phyloP scores from a whole-genome alignment of 1,284 basidiomycete species.

The Erythrobasidium hasegawianum region DNA sequence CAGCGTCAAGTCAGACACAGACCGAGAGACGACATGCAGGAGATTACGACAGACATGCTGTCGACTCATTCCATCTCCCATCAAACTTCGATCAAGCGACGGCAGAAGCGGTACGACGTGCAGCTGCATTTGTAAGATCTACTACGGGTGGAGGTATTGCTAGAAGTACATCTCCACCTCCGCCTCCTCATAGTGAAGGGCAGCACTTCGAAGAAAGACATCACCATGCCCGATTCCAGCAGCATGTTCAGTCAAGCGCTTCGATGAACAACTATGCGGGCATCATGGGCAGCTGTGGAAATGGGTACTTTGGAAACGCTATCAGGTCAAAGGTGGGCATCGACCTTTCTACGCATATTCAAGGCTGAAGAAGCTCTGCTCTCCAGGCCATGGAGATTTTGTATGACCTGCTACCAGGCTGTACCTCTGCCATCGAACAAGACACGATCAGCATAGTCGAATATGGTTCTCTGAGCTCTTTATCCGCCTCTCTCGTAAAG shows the following conservation, averaged over 20 bases:
- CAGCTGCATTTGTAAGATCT: constrained; percentile 11
- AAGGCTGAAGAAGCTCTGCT: background rate
- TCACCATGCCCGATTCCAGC: background rate
- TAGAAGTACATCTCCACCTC: background rate
- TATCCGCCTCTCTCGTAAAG: constrained; percentile 47
- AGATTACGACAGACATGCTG: background rate
- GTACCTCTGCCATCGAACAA: background rate
- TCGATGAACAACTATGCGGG: background rate
- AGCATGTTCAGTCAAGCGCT: background rate
- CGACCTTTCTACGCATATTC: no score
- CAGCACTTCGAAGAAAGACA: background rate
- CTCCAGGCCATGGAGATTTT: constrained; percentile 7
- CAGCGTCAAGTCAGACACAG: background rate
- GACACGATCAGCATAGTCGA: constrained; percentile 47
- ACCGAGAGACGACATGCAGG: background rate
- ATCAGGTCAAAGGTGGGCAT: constrained; percentile 25
- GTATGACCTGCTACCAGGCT: constrained; percentile 6
- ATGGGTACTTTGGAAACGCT: constrained; percentile 28
- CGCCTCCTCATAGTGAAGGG: background rate
- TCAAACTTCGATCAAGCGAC: constrained; percentile 14
- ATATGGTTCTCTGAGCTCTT: constrained; percentile 49
- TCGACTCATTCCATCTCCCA: background rate
- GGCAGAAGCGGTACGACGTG: constrained; percentile 23
- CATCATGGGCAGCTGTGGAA: constrained; percentile 27
- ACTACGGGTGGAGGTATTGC: background rate